phyloP scores from a whole-genome alignment of 2,329 filamentous ascomycete species.

The Colletotrichum costaricense region DNA sequence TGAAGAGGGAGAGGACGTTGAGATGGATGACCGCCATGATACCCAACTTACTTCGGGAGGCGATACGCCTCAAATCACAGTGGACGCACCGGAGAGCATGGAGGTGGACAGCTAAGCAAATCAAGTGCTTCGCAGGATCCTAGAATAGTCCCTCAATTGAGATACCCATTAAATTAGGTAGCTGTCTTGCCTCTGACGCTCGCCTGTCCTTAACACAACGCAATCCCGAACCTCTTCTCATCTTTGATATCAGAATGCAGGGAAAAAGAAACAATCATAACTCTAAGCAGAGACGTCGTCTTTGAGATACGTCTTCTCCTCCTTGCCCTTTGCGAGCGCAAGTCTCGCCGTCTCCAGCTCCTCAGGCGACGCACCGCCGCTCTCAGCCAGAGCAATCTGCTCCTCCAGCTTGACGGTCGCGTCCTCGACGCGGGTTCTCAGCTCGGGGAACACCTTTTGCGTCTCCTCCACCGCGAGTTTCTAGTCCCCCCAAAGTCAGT shows the following conservation, averaged over 20 bases:
- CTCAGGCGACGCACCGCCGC: conserved; percentile 55
- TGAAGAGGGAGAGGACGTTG: conserved; percentile 65
- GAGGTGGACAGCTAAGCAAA: conserved; percentile 61
- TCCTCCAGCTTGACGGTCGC: conserved; percentile 80
- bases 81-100: conserved; percentile 70
- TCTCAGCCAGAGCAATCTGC: conserved; percentile 74
- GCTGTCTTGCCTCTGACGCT: conserved; percentile 4
- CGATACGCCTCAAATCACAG: conserved; percentile 59
- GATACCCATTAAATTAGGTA: conserved; percentile 29
- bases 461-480: conserved; percentile 88
- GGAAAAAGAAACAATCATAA: neutral
- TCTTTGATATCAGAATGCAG: neutral
- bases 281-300: conserved; percentile 3
- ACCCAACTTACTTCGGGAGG: conserved; percentile 50
- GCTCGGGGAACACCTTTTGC: conserved; percentile 79
- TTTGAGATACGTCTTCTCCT: conserved; percentile 38
- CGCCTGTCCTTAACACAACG: conserved; percentile 7
- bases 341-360: conserved; percentile 68
- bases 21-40: conserved; percentile 64
- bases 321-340: conserved; percentile 62
- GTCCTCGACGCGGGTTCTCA: conserved; percentile 77
- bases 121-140: neutral
- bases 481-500: conserved; percentile 55
- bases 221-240: neutral
- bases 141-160: conserved; percentile 28